These are phyloP conservation scores for Lycium ferocissimum DNA, from an alignment of 257 asterid species.

Conservation along the genomic window DNA sequence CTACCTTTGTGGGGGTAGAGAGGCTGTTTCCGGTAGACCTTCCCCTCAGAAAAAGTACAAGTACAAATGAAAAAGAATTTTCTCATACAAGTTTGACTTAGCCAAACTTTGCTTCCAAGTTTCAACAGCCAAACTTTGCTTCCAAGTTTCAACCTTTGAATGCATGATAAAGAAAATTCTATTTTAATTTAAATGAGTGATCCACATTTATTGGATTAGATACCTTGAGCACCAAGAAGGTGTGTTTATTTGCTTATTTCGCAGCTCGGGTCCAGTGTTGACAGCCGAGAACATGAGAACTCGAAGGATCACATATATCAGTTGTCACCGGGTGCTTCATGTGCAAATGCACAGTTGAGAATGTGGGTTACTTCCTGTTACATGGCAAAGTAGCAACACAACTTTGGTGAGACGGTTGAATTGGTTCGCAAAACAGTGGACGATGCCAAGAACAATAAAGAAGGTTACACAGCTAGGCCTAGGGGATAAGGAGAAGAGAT, in stretches of 20 bases:
- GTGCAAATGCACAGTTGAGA: neutral
- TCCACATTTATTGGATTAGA: neutral
- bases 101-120: neutral
- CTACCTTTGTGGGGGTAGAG: too few species aligned
- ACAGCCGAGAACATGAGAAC: constrained; percentile 21
- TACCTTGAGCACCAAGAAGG: neutral
- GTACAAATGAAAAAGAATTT: too few species aligned
- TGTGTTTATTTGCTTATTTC: neutral
- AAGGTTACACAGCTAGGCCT: neutral
- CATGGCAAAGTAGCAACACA: neutral
- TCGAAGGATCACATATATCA: neutral
- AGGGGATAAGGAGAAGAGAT: neutral
- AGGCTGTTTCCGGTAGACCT: too few species aligned
- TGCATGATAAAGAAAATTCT: neutral
- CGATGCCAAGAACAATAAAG: neutral
- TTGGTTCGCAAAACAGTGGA: neutral
- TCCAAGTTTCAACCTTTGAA: neutral
- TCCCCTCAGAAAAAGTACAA: too few species aligned
- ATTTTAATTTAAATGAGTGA: neutral
- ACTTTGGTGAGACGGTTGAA: neutral
- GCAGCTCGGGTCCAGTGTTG: neutral
- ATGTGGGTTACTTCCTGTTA: neutral
- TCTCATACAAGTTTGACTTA: neutral
- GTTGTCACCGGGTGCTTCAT: neutral
- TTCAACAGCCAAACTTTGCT: neutral